These are phyloP conservation scores for Exophiala alcalophila DNA, from an alignment of 2,329 filamentous ascomycete species.

Conservation along the genomic window DNA sequence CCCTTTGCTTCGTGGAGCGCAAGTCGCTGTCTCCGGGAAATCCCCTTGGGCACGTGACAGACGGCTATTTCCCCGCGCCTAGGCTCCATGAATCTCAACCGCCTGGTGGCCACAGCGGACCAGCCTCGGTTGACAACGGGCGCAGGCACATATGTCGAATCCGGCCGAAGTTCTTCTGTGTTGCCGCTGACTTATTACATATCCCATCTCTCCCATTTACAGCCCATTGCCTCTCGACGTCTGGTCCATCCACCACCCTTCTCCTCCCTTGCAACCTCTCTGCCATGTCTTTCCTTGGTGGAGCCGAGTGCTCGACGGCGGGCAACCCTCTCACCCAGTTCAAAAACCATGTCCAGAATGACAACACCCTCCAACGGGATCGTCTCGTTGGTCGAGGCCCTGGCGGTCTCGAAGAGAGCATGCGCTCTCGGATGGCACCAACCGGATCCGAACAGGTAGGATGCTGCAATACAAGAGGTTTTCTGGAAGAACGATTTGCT, in stretches of 20 bases:
- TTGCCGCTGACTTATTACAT: no score
- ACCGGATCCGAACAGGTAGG: constrained; percentile 69
- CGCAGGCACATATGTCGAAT: no score
- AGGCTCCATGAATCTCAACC: no score
- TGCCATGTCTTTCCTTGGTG: constrained; percentile 89
- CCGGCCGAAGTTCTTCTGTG: no score
- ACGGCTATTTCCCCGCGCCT: no score
- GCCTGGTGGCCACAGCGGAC: no score
- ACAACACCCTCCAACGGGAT: constrained; percentile 91
- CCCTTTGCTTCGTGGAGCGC: no score
- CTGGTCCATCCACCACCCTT: neutral
- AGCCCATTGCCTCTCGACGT: no score
- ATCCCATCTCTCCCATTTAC: no score
- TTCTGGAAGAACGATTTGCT: constrained; percentile 20
- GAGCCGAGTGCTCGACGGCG: constrained; percentile 93
- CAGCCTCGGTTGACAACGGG: no score
- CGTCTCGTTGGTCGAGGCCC: constrained; percentile 74
- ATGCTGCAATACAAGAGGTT: neutral
- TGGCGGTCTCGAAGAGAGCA: constrained; percentile 68
- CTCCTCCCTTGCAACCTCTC: neutral
- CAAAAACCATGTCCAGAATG: constrained; percentile 93
- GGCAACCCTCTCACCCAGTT: constrained; percentile 96
- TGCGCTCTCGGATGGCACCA: constrained; percentile 68
- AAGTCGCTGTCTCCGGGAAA: no score
- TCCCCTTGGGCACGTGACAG: no score